Evolutionary conservation across 805 yeast genomes (phyloP), one percentile per base, ranked within the genome.

Genomic region (Candida loeiensis): DNA sequence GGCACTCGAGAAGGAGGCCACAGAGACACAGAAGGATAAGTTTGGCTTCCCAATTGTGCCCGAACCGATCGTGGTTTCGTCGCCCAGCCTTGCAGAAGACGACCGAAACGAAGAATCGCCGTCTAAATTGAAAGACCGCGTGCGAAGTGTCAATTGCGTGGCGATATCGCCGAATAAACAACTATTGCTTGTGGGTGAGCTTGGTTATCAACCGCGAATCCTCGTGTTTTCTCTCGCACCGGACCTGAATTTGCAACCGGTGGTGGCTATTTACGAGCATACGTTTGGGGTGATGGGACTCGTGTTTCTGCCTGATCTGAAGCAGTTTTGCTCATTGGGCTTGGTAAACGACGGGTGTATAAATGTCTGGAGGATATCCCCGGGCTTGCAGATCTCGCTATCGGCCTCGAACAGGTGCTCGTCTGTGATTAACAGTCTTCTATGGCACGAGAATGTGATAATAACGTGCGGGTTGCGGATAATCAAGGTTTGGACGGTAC

Each of bases 291-390:
- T 84, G 13, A 65, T 73, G 26, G 61, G 66, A 6, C 49, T 84
- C 13, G 58, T 64, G 15, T 84, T 84, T 53, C 76, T 85, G 0
- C 77, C 79, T 0, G 77, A 79, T 45, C 80, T 82, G 37, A 64
- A 58, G 29, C 65, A 55, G 40, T 58, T 84, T 24, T 74, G 82
- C 24, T 79, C 87, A 7, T 57, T 82, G 35, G 91, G 91, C 0
- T 61, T 76, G n/a, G 63, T 79, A 3, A 80, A 79, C 48, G 93
- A 84, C 54, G 88, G 90, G 1, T 80, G 70, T 42, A 51, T 84
- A 9, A 74, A 77, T 47, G 58, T 85, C 6, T 84, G 91, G 90
- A 66, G 57, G 34, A 51, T 74, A 11, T 45, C 47, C 4, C 29
- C 50, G 4, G 28, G 39, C 0, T 4, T 14, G 6, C 22, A 51